Base-by-base conservation (phyloP, 805 yeast genomes). In the Saccharomycopsis amapae region DNA sequence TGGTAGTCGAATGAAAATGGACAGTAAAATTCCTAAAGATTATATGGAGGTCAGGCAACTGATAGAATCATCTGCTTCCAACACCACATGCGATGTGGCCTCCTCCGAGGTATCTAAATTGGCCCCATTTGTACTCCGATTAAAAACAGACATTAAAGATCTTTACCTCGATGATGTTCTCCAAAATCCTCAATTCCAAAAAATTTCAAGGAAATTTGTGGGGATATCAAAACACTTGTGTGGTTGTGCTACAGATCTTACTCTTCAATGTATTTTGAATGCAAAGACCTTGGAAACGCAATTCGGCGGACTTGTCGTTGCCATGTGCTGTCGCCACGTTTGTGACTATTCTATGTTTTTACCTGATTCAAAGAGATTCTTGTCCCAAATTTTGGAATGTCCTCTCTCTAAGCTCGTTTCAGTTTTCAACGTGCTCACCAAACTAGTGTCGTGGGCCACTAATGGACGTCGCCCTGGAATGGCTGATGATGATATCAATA, bases 291-390 rank as follows among this genome's bases (percentile, higher is more conserved):
- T 23, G 32, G 19, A 33, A 13, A 25, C 36, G 15, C 32, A 18
- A 36, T 65, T 78, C 40, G 60, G 62, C 2, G 94, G 93, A 0
- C 62, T 84, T 51, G 63, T 85, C 24, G 85, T 88, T 26, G 97
- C 97, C 22, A 81, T 89, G 86, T 88, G 97, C 59, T 88, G 97
- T 61, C 72, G 97, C 45, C 97, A 88, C 57, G 79, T 81, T 18
- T 89, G 97, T 56, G 63, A 72, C 34, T 79, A 76, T 50, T 63
- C 69, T n/a, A 68, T 73, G 46, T 66, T 83, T 13, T 60, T 84
- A 13, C 69, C 72, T 0, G 66, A 63, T 24, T 75, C 81, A 1
- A 60, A 65, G 41, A 53, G 54, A 20, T 75, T 61, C 54, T 58
- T 81, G 22, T 38, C 41, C 2, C 49, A 53, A 0, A 51, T 61